Evolutionary conservation across 345 rosid genomes (phyloP), one percentile per base, ranked within the genome.

Genomic region (Passiflora organensis): DNA sequence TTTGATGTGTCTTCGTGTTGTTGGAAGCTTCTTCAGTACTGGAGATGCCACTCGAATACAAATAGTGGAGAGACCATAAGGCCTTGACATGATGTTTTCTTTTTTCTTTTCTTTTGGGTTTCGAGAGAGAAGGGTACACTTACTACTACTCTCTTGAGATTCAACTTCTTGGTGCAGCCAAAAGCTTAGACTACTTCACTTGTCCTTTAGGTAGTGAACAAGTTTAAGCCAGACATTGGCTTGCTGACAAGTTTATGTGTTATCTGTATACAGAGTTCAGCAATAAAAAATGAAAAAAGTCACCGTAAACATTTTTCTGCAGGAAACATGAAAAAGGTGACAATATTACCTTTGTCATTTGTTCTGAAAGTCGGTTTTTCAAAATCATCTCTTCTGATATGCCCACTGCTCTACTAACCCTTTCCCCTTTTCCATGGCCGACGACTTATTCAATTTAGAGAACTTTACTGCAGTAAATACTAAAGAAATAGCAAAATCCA

Each of bases 21-120:
- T 79, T 79, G 84, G 78, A 76, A 73, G 51, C 72, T 73, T 76
- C 75, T 68, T 39, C 2, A 14, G 4, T 4, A 32, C 14, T 36
- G 2, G 52, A 64, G 83, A 79, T 79, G 48, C 83, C 55, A 67
- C 38, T 56, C n/a, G 2, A 9, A 11, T 11, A 16, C 44, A 49
- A 13, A 59, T 23, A 44, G 37, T 0, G 28, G 15, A 56, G 55
- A 46, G 44, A 45, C 23, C 36, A 39, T 67, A 24, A 36, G 49
- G 48, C 55, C 57, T 73, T 61, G 55, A 72, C 43, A 14, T 43
- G 62, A 13, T 6, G 6, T 11, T 19, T 42, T 37, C 24, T 19
- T 13, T 15, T 37, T 13, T 9, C 48, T 22, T 18, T 1, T 25
- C 62, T 58, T 4, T 51, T 12, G 72, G 64, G 28, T 46, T 43